Evolutionary conservation across 2,329 filamentous ascomycete genomes (phyloP), one percentile per base, ranked within the genome.

Genomic region (Plectosphaerella cucumerina): DNA sequence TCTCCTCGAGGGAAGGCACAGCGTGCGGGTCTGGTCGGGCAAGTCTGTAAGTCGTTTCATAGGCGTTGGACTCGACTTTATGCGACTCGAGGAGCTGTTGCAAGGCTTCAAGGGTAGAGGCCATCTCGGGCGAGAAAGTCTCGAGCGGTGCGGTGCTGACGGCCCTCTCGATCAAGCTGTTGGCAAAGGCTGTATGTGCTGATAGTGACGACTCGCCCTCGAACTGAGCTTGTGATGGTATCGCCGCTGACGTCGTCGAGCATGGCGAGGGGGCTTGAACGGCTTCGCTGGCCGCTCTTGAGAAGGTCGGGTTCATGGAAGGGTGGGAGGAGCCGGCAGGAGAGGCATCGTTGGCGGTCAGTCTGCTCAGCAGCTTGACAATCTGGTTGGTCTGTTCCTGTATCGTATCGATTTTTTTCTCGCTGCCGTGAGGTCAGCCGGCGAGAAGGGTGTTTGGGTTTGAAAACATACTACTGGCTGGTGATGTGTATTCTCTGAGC

Each of bases 141-240:
- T 50, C 44, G 1, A 50, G 49, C 2, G 51, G 50, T 8, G 52
- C 53, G 35, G 51, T 56, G 42, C 33, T 53, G 22, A 63, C 51
- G 26, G 57, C 50, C 17, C 44, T 43, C 3, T 44, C 50, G 2
- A 63, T 52, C 26, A 63, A 58, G 18, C 33, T 53, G 8, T 56
- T 56, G 2, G 60, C 60, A 15, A 60, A 61, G 2, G 58, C 56
- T 2, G 60, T 53, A 15, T 61, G 60, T 1, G 60, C 56, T 10
- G 56, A 54, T 1, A 59, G 47, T 1, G 56, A 58, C 0, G 55
- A 58, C 41, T 60, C 59, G 14, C 57, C 57, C 41, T 60, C 57
- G 10, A 57, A 57, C 18, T 58, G 53, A 18, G 50, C 22, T 23
- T 55, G 47, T 4, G 50, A 44, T 12, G 17, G 43, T 53, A 5